Base-by-base conservation (phyloP, 2,329 filamentous ascomycete species). In the Alternaria incomplexa region DNA sequence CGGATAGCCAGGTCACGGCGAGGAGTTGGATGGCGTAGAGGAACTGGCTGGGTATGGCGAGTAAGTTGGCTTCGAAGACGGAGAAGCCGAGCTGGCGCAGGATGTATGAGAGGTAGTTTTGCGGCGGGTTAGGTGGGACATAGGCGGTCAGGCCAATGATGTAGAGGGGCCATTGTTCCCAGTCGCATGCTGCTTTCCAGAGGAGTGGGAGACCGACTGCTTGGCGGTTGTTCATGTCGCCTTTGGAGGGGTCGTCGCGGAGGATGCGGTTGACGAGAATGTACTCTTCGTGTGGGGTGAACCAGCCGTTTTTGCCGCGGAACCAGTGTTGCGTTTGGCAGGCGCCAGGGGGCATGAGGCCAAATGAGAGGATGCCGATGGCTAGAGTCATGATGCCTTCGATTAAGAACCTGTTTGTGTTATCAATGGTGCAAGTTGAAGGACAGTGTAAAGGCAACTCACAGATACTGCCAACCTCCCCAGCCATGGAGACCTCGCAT, bases 231-330 rank as follows among this genome's bases (percentile, higher is more conserved):
- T 78, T 85, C 86, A 88, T 87, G 65, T 82, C 82, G 20, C 85
- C 85, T 66, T 88, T 88, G 51, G 81, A 82, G 0, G 84, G 84
- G 47, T 74, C 88, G 47, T 90, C 88, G 1, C 88, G 85, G 1
- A 89, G 79, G 10, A 87, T 80, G 1, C 88, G 81, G 67, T 89
- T 90, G 25, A 90, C 86, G 63, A 90, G 84, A 67, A 90, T 90
- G 55, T 81, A 81, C 69, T 90, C 88, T 3, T 83, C 88, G 3
- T 83, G 83, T 47, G 89, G 86, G 3, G 71, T 85, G 74, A 90
- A 90, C 86, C 87, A 90, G 1, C 88, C 88, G 56, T 85, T 84
- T 11, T 86, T 86, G 8, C 74, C 72, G 11, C 87, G 83, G 69
- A 86, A 87, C 84, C 85, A 87, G 48, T 82, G 85, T 45, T 81